Base-by-base conservation (phyloP, 139 green algal genomes). In the Chlorella sorokiniana region DNA sequence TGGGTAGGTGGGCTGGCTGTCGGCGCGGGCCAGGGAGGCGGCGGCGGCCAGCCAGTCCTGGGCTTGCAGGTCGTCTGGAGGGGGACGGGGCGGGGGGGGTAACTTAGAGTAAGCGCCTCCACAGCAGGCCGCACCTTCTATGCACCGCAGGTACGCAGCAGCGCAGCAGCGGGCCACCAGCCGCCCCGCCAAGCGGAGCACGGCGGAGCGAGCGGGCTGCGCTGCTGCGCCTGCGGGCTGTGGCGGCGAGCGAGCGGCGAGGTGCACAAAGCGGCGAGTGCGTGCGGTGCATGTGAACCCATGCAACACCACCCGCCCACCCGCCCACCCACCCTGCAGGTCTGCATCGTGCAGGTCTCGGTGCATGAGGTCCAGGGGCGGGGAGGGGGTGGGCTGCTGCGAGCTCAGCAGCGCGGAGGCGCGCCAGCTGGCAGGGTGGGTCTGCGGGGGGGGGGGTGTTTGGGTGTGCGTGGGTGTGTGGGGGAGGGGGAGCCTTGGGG, bases 1-100 rank as follows among this genome's bases (percentile, higher is more conserved):
- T 1, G 38, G 51, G 37, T 52, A 78, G 25, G 10, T 61, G n/a
- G 71, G 51, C 51, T 79, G 72, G 72, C 72, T 79, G 72, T 79
- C 72, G 4, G 72, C 72, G 1, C 72, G 51, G 0, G 72, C 72
- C 22, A 79, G 72, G 0, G 72, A 79, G 23, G 72, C 72, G 1
- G 72, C 72, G 27, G 72, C 72, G 23, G 54, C 72, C 51, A 79
- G 72, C 72, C 72, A 79, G 72, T 79, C 72, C 52, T 79, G 72
- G 22, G 51, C 51, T 16, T 79, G 72, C 72, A 79, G 35, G 52
- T 79, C 72, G 35, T 79, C 72, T 79, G 72, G 68, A 7, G 16
- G 35, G 67, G 67, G 4, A 9, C 29, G 23, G 61, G 25, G n/a
- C 61, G 38, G 14, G 9, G 42, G 42, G 23, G 8, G 40, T 23